Conservation (phyloP, 331 rosid genomes). For the Pyrus hybrid region DNA sequence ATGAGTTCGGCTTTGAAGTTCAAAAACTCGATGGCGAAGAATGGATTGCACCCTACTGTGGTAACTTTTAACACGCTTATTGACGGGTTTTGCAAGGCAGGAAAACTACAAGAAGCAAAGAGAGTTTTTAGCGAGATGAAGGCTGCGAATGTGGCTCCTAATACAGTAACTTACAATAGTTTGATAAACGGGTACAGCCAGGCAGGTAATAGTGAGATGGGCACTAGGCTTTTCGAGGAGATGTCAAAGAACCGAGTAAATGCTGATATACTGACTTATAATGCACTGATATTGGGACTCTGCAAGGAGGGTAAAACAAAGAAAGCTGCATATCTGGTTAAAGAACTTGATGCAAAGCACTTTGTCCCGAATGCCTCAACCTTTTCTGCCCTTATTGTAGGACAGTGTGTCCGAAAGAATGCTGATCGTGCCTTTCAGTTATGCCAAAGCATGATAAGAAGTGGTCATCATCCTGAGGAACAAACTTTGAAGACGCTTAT, state of each 20-base stretch:
- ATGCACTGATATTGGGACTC: conserved; percentile 73
- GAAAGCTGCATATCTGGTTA: conserved; percentile 69
- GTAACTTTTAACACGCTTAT: conserved; percentile 72
- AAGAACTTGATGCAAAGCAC: conserved; percentile 54
- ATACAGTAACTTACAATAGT: conserved; percentile 25
- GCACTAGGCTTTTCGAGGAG: conserved; percentile 51
- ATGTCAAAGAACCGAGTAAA: conserved; percentile 51
- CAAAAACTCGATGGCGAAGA: conserved; percentile 42
- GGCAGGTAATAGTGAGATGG: conserved; percentile 43
- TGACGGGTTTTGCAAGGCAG: conserved; percentile 58
- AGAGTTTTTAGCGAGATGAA: conserved; percentile 51
- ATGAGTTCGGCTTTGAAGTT: conserved; percentile 48
- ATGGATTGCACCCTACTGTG: conserved; percentile 42
- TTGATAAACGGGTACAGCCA: conserved; percentile 18
- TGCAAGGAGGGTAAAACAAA: conserved; percentile 78
- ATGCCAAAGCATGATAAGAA: conserved; percentile 66
- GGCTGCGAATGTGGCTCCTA: conserved; percentile 40
- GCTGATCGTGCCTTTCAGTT: conserved; percentile 59
- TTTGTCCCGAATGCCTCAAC: conserved; percentile 67
- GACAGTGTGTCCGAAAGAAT: conserved; percentile 59
- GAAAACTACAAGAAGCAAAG: conserved; percentile 60
- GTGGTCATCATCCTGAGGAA: conserved; percentile 49
- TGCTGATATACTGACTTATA: conserved; percentile 69
- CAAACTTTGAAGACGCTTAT: conserved; percentile 46
- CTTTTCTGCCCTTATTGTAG: conserved; percentile 61